Evolutionary conservation across 805 yeast species (phyloP).

Genomic region (Starmerella bombi): DNA sequence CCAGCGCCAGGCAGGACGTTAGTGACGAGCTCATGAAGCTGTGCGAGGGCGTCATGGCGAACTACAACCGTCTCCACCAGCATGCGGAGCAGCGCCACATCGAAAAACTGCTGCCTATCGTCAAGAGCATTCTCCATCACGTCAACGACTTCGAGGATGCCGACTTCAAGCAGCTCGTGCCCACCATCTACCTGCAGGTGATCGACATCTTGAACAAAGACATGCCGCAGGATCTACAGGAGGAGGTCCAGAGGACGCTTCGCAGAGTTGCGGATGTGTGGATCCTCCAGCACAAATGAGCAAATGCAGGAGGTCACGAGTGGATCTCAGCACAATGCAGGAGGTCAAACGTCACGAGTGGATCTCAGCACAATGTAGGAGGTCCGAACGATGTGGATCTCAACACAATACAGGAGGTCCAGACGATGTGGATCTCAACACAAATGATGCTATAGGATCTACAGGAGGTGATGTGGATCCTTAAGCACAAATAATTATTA

Average conservation of each 20-base stretch:
- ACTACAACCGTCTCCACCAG: constrained; percentile 55
- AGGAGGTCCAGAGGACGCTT: constrained; percentile 26
- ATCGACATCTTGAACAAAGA: constrained; percentile 28
- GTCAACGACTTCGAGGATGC: constrained; percentile 60
- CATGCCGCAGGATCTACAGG: constrained; percentile 27
- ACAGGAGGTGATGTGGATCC: too few species aligned
- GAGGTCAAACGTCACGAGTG: too few species aligned
- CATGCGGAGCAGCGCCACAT: constrained; percentile 58
- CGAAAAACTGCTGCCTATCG: constrained; percentile 82
- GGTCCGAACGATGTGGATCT: too few species aligned
- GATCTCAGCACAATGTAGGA: too few species aligned
- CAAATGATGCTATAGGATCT: too few species aligned
- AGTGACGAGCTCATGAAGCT: constrained; percentile 48
- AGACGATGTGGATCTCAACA: background rate
- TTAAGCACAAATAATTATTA: too few species aligned
- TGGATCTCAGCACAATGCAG: too few species aligned
- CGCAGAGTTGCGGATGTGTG: constrained; percentile 36
- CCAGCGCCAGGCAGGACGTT: constrained; percentile 37
- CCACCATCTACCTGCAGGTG: constrained; percentile 17
- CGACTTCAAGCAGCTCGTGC: constrained; percentile 38
- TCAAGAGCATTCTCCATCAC: constrained; percentile 75
- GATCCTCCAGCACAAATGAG: too few species aligned
- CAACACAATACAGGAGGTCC: background rate
- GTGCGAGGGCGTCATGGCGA: constrained; percentile 55
- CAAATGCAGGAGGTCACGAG: too few species aligned